Evolutionary conservation across 2,329 filamentous ascomycete genomes (phyloP).

Genomic region (Verruconis gallopava): DNA sequence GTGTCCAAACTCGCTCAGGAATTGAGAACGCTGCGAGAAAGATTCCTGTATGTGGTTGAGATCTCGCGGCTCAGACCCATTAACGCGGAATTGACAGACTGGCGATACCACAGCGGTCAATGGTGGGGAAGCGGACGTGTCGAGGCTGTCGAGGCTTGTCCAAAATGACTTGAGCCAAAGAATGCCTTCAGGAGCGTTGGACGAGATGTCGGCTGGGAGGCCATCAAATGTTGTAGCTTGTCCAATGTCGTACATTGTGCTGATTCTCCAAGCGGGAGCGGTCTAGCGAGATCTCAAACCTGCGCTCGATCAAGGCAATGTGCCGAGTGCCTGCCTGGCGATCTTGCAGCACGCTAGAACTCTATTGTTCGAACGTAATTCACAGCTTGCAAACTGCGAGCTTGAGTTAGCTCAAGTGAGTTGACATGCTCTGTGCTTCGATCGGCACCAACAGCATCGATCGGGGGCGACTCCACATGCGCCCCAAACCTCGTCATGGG

Average conservation of each 20-base stretch:
- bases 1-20: background rate
- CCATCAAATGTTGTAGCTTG: background rate
- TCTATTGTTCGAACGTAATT: too few relatives aligned
- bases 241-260: conserved; percentile 1
- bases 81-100: background rate
- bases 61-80: background rate
- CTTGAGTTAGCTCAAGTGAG: too few relatives aligned
- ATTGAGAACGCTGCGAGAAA: background rate
- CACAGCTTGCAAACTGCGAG: too few relatives aligned
- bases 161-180: background rate
- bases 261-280: too few relatives aligned
- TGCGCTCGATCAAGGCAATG: too few relatives aligned
- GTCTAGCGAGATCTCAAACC: too few relatives aligned
- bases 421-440: too few relatives aligned
- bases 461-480: too few relatives aligned
- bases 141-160: background rate
- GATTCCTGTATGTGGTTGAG: background rate
- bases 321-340: too few relatives aligned
- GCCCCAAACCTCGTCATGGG: too few relatives aligned
- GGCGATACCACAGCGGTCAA: background rate
- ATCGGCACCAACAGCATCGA: too few relatives aligned
- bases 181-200: background rate
- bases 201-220: background rate
- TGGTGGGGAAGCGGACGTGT: background rate
- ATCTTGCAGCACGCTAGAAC: too few relatives aligned